A percentile compares a stretch with the other conserved stretches of the same genome.
Conservation (phyloP, 2,329 filamentous ascomycete genomes). For the Fusarium veterinarium region DNA sequence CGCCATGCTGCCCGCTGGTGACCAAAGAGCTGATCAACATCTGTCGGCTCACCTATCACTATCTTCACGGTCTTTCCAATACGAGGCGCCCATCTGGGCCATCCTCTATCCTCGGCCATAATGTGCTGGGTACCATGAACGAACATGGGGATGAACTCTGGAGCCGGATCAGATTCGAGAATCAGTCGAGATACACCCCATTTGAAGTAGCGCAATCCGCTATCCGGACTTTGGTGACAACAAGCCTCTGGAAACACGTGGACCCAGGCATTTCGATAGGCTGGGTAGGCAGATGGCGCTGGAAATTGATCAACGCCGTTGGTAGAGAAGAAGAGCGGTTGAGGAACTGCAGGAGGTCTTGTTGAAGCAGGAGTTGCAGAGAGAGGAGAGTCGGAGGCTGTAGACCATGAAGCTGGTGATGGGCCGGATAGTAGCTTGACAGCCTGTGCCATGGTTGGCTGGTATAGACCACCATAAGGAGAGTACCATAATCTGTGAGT, state of each 20-base stretch:
- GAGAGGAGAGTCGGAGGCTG: conserved; percentile 26
- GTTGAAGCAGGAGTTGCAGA: conserved; percentile 4
- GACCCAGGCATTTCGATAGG: conserved; percentile 82
- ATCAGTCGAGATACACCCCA: conserved; percentile 95
- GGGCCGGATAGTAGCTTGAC: conserved; percentile 80
- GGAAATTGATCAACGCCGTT: conserved; percentile 73
- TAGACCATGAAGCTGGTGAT: conserved; percentile 36
- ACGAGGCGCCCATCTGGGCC: conserved; percentile 84
- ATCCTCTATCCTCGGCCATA: conserved; percentile 86
- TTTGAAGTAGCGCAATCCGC: conserved; percentile 94
- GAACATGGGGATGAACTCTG: conserved; percentile 93
- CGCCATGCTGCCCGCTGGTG: conserved; percentile 81
- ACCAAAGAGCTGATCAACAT: conserved; percentile 80
- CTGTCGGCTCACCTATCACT: conserved; percentile 82
- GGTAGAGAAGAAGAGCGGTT: conserved; percentile 69
- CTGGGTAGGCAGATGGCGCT: conserved; percentile 77
- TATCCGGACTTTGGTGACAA: conserved; percentile 85
- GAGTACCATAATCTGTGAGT: conserved; percentile 87
- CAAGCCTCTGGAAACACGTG: conserved; percentile 97
- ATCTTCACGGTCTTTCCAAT: conserved; percentile 76
- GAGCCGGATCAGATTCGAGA: conserved; percentile 86
- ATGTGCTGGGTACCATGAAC: conserved; percentile 88
- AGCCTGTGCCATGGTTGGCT: conserved; percentile 87
- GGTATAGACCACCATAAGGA: conserved; percentile 83
- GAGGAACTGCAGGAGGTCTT: conserved; percentile 22